Evolutionary conservation across 352 stramenopile species (phyloP).

Genomic region (Globisporangium spinosum): DNA sequence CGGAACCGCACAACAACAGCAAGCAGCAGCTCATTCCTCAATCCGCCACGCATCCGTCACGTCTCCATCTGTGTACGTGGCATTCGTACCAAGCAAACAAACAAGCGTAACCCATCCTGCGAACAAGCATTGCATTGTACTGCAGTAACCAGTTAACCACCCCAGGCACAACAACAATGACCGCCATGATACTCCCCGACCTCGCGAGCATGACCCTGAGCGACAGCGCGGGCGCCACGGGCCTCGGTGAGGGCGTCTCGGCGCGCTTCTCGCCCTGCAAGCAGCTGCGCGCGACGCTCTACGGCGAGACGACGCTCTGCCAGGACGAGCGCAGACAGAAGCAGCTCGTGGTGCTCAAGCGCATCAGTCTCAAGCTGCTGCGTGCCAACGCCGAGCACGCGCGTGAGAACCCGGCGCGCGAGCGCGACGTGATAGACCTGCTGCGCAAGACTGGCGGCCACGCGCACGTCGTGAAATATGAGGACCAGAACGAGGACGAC

Average conservation of each 20-base stretch:
- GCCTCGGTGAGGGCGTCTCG: conserved; percentile 31
- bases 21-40: conserved; percentile 4
- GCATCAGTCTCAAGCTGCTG: conserved; percentile 35
- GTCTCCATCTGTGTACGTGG: neutral
- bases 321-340: conserved; percentile 27
- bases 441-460: conserved; percentile 34
- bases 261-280: conserved; percentile 33
- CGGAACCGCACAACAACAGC: neutral
- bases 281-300: conserved; percentile 44
- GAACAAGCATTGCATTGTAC: conserved; percentile 2
- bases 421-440: conserved; percentile 44
- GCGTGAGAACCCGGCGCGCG: conserved; percentile 43
- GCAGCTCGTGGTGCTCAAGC: conserved; percentile 58
- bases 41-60: neutral
- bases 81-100: neutral
- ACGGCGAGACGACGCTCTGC: conserved; percentile 53
- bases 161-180: neutral
- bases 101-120: neutral
- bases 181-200: neutral
- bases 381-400: conserved; percentile 29
- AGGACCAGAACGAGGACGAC: conserved; percentile 11
- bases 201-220: conserved; percentile 2
- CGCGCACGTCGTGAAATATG: conserved; percentile 39
- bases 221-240: neutral
- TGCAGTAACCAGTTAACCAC: neutral